Evolutionary conservation across 2,329 filamentous ascomycete genomes (phyloP).

Genomic region (Aspergillus oerlinghausenensis): DNA sequence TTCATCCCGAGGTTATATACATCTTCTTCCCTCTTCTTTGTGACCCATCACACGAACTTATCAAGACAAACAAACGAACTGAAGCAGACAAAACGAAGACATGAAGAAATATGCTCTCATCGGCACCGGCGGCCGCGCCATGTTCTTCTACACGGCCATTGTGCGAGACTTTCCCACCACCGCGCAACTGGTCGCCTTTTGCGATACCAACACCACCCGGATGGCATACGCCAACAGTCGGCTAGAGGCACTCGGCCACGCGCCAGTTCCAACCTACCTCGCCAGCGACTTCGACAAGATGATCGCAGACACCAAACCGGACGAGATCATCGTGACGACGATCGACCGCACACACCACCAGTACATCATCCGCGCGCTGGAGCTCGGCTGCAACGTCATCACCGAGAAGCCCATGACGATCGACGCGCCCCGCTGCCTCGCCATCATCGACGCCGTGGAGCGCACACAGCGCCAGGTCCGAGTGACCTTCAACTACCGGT

Average conservation of each 20-base stretch:
- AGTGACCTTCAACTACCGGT: slow-evolving; percentile 62
- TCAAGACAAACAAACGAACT: neutral
- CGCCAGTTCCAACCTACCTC: slow-evolving; percentile 50
- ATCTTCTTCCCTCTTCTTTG: neutral
- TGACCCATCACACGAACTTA: too few relatives aligned
- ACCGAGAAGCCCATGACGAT: slow-evolving; percentile 65
- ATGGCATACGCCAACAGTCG: slow-evolving; percentile 51
- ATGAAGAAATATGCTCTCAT: slow-evolving; percentile 29
- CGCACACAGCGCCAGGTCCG: slow-evolving; percentile 48
- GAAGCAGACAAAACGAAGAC: too few relatives aligned
- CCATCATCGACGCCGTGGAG: slow-evolving; percentile 53
- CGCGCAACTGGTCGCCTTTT: slow-evolving; percentile 52
- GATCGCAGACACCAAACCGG: slow-evolving; percentile 51
- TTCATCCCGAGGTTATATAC: neutral
- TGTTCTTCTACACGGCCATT: slow-evolving; percentile 59
- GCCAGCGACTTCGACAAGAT: slow-evolving; percentile 55
- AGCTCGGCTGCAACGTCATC: slow-evolving; percentile 57
- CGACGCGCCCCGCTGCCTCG: slow-evolving; percentile 51
- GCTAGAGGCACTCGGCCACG: slow-evolving; percentile 39
- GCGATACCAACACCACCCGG: slow-evolving; percentile 58
- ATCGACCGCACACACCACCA: slow-evolving; percentile 59
- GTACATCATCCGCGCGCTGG: slow-evolving; percentile 57
- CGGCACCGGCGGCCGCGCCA: slow-evolving; percentile 57
- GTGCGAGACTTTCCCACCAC: slow-evolving; percentile 49
- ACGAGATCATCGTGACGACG: slow-evolving; percentile 60